Base-by-base conservation (phyloP, 305 asterid genomes). In the Stenogyne calaminthoides region DNA sequence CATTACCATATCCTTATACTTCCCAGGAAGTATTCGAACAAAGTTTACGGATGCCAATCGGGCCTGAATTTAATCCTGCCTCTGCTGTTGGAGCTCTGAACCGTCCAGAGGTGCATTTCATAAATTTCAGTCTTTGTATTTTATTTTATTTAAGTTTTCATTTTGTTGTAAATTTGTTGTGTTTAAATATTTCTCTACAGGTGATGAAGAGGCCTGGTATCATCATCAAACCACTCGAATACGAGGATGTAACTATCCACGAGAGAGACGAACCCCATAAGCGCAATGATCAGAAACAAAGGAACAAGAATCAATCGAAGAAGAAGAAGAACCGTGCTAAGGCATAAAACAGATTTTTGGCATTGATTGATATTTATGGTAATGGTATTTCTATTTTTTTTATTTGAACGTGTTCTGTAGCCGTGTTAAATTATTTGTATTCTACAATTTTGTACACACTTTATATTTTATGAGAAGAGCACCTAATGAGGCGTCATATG, bases 21-120 rank as follows among this genome's bases (percentile, higher is more conserved):
- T 90, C 98, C 6, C 77, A 80, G 70, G 99, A 90, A 74, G 91
- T 88, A 63, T 92, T 80, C 61, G 97, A 92, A 46, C 94, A 84
- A 77, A 90, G 98, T 76, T 82, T 88, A 29, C 89, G 98, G 65
- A 88, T 88, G 96, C 98, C 99, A 37, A 88, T 95, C 64, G 98
- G 98, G 57, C 99, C 99, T 11, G 98, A 92, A 65, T 92, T 79
- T 66, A 89, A 95, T 82, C 98, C 99, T 10, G 89, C 69, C 27
- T 80, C 89, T 22, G 80, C 96, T 34, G 32, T 84, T 69, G 91
- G 90, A 62, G 93, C 97, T 75, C 96, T 95, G 46, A 92, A 79
- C 80, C 94, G 97, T 15, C 99, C 98, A 14, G 97, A 87, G 84
- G 97, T 95, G 16, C 47, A 76, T 81, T 70, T 74, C 54, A 37